Conservation (phyloP, 768 basidiomycete species). For the Pisolithus sp. region DNA sequence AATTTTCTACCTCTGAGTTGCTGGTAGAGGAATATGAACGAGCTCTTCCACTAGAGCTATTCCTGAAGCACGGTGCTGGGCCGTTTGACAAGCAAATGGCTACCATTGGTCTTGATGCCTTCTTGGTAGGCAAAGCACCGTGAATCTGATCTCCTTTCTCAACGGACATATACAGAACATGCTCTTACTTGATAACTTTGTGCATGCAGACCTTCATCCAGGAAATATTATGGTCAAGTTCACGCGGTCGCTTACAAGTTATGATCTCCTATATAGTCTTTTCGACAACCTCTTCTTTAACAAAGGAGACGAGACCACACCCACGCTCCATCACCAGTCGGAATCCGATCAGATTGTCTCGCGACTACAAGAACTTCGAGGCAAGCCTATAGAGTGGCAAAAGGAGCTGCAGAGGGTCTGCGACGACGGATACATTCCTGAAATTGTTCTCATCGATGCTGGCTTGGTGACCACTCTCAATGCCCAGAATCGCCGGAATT, state of each 20-base stretch:
- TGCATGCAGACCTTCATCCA: constrained; percentile 85
- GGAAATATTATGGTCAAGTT: constrained; percentile 99
- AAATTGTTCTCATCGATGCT: constrained; percentile 94
- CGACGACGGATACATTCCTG: constrained; percentile 77
- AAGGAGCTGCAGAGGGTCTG: constrained; percentile 57
- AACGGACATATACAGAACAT: constrained; percentile 61
- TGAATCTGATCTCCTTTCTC: constrained; percentile 1
- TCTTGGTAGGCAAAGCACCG: constrained; percentile 55
- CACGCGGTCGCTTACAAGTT: constrained; percentile 73
- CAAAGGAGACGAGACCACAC: constrained; percentile 21
- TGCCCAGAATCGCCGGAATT: constrained; percentile 79
- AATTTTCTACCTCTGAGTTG: constrained; percentile 77
- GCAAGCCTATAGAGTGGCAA: constrained; percentile 63
- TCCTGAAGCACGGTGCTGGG: constrained; percentile 86
- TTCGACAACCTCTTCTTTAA: constrained; percentile 51
- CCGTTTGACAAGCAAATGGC: constrained; percentile 87
- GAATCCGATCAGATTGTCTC: constrained; percentile 63
- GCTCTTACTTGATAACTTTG: constrained; percentile 96
- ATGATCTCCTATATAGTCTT: constrained; percentile 55
- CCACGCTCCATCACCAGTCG: constrained; percentile 21
- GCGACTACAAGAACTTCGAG: constrained; percentile 53
- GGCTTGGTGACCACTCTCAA: constrained; percentile 89
- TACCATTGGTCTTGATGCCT: constrained; percentile 90
- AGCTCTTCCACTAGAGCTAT: constrained; percentile 82
- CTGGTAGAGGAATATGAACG: constrained; percentile 92